phyloP scores from a whole-genome alignment of 1,139 yeast genomes.

The Entelexis paramagnoliae region DNA sequence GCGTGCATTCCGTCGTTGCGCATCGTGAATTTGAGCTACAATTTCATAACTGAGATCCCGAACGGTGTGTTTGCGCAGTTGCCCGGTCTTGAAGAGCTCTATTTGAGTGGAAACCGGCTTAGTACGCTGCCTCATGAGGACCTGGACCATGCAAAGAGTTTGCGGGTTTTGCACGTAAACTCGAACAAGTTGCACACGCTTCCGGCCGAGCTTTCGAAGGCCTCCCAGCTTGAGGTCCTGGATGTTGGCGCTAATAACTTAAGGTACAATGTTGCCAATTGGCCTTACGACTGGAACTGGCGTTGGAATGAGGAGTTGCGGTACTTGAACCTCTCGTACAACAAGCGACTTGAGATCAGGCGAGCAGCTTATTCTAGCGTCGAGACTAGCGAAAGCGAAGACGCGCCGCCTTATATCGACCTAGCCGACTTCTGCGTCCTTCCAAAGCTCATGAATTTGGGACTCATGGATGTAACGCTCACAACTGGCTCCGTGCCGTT shows the following conservation, averaged over 20 bases:
- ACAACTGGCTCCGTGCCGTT: conserved; percentile 80
- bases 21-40: conserved; percentile 67
- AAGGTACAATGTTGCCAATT: conserved; percentile 84
- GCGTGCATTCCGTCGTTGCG: conserved; percentile 51
- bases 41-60: conserved; percentile 74
- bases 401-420: conserved; percentile 17
- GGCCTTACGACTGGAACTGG: conserved; percentile 99
- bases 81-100: conserved; percentile 52
- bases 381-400: background rate
- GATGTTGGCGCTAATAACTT: conserved; percentile 90
- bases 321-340: conserved; percentile 84
- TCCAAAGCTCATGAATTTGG: conserved; percentile 61
- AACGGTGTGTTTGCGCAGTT: conserved; percentile 55
- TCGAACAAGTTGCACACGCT: conserved; percentile 77
- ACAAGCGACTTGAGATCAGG: conserved; percentile 79
- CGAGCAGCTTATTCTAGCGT: conserved; percentile 3
- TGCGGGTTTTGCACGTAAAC: conserved; percentile 60
- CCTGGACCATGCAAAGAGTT: conserved; percentile 48
- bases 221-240: conserved; percentile 52
- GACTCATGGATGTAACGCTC: conserved; percentile 89
- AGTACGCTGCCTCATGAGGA: conserved; percentile 79
- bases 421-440: conserved; percentile 70
- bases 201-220: conserved; percentile 78
- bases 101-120: conserved; percentile 73
- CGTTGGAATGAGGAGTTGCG: conserved; percentile 65